These are phyloP conservation scores for Tetraselmis striata DNA, from an alignment of 139 green algal genomes.

Conservation along the genomic window DNA sequence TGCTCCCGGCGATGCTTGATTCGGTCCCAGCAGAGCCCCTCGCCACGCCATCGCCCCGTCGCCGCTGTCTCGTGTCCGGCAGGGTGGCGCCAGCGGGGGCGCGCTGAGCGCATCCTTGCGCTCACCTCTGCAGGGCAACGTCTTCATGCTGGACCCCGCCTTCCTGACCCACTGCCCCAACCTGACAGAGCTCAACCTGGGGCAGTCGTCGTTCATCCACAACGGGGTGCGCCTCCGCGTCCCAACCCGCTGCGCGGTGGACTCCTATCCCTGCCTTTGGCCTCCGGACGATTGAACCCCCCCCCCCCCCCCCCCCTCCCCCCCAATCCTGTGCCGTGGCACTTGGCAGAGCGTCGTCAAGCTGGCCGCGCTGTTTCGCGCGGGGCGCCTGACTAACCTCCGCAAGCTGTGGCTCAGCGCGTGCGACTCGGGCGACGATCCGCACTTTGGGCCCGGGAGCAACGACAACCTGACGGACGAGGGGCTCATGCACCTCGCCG, in stretches of 20 bases:
- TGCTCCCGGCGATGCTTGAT: no score
- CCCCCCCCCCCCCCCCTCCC: no score
- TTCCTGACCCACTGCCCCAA: not conserved
- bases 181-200: not conserved
- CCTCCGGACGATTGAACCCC: no score
- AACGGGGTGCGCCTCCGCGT: not conserved
- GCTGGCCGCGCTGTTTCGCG: not conserved
- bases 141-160: not conserved
- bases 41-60: no score
- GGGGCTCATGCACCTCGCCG: not conserved
- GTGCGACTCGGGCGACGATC: not conserved
- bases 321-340: not conserved
- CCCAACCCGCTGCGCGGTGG: no score
- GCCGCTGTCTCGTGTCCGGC: no score
- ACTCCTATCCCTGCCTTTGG: no score
- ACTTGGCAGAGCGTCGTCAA: not conserved
- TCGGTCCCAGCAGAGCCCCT: no score
- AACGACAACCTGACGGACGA: not conserved
- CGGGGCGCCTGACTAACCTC: not conserved
- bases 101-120: no score
- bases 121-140: not conserved
- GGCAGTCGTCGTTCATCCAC: not conserved
- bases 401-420: not conserved
- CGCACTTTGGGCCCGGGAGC: not conserved
- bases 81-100: no score